Evolutionary conservation across 306 rosid genomes (phyloP), one percentile per base, ranked within the genome.

Genomic region (Corylus americana): DNA sequence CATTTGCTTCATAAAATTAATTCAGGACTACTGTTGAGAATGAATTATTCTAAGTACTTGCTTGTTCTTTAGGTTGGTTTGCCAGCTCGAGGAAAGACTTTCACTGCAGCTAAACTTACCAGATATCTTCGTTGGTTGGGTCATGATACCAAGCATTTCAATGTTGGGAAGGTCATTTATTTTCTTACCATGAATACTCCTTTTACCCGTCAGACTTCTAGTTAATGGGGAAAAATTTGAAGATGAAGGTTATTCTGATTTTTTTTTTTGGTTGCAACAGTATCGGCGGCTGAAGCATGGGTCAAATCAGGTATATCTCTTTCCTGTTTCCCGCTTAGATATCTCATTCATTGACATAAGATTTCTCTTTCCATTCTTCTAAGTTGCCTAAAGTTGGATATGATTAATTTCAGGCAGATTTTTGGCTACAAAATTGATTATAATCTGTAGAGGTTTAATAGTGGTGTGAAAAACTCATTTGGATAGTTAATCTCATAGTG

Each of bases 71-170:
- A 95, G 99, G 99, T 95, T 76, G 99, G 99, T 82, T 85, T 95
- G 81, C 99, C 99, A 78, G 99, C 99, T 77, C 97, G 99, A 79
- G 99, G 99, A 71, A 95, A 95, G 83, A 95, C 99, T 80, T 95
- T 95, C 78, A 91, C 99, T 31, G 98, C 99, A 61, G 99, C 99
- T 82, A 95, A 95, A 84, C 99, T 95, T 80, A 95, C 99, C 29
- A 89, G 99, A 88, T 95, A 95, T 82, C 96, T 95, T 74, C 99
- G 98, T 71, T 93, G 99, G 98, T 86, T 95, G 89, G 99, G 99
- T 88, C 99, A 95, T 87, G 89, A 89, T 44, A 95, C 99, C 80
- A 95, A 95, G 85, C 99, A 95, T 86, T 95, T 95, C 94, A 95
- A 95, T 78, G 92, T 95, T 82, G 99, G 99, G 78, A 95, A 95